phyloP scores from a whole-genome alignment of 148 eudicot genomes.

The Diospyros kaki region DNA sequence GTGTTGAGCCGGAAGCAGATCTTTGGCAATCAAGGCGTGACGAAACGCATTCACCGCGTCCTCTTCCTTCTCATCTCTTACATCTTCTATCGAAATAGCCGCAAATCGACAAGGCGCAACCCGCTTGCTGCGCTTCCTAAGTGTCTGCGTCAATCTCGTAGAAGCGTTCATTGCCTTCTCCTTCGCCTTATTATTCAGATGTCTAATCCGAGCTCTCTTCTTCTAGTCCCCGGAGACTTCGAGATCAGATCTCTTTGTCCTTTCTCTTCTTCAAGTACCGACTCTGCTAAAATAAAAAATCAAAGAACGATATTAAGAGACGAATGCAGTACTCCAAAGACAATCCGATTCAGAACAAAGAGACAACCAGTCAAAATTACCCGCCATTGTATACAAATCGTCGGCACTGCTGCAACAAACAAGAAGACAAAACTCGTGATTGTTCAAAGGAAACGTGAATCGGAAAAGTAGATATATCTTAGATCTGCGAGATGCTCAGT shows the following conservation, averaged over 20 bases:
- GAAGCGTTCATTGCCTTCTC: constrained; percentile 79
- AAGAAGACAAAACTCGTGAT: neutral
- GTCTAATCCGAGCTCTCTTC: constrained; percentile 57
- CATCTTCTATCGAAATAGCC: constrained; percentile 59
- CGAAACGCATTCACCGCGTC: constrained; percentile 67
- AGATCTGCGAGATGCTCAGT: constrained; percentile 16
- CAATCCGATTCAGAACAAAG: neutral
- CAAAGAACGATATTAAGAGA: neutral
- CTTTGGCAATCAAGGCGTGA: constrained; percentile 54
- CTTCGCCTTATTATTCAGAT: constrained; percentile 77
- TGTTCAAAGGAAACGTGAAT: neutral
- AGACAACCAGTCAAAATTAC: constrained; percentile 5
- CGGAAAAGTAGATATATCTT: neutral
- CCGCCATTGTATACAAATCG: constrained; percentile 23
- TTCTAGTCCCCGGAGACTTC: constrained; percentile 74
- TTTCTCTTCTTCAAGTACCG: constrained; percentile 49
- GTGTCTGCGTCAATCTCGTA: constrained; percentile 45
- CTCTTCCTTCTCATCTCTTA: constrained; percentile 79
- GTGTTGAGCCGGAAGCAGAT: constrained; percentile 59
- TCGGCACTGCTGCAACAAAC: constrained; percentile 18
- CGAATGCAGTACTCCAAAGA: neutral
- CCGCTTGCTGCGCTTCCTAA: constrained; percentile 56
- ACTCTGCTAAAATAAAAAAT: constrained; percentile 32
- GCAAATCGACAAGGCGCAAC: constrained; percentile 64
- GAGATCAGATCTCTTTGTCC: constrained; percentile 52